phyloP scores from a whole-genome alignment of 371 early-diverging fungal species.

The Nematocida homosporus region DNA sequence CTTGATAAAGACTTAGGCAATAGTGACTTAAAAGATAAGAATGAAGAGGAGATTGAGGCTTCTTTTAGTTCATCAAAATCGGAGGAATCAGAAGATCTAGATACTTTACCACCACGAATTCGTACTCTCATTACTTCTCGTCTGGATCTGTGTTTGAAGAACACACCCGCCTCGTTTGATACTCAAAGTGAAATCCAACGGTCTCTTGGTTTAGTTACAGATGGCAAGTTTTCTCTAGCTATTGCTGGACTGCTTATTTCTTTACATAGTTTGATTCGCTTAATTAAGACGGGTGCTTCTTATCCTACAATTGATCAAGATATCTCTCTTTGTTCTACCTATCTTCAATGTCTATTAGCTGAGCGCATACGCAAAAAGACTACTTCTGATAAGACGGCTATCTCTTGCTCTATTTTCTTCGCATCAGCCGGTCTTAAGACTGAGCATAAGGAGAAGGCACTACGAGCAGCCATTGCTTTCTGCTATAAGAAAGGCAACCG shows the following conservation, averaged over 20 bases:
- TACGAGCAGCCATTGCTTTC: slow-evolving; percentile 26
- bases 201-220: background rate
- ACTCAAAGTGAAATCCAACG: slow-evolving; percentile 3
- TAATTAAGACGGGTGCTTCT: background rate
- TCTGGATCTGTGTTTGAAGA: slow-evolving; percentile 5
- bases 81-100: no score
- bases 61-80: no score
- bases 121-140: slow-evolving; percentile 1
- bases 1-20: no score
- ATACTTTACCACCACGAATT: background rate
- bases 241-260: slow-evolving; percentile 4
- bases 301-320: background rate
- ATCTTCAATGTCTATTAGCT: slow-evolving; percentile 55
- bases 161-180: background rate
- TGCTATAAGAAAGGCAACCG: slow-evolving; percentile 62
- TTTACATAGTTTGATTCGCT: slow-evolving; percentile 1
- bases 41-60: no score
- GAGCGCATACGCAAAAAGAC: slow-evolving; percentile 57
- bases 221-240: slow-evolving; percentile 9
- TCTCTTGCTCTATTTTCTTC: slow-evolving; percentile 59
- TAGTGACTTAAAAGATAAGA: no score
- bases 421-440: slow-evolving; percentile 42
- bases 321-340: slow-evolving; percentile 44
- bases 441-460: slow-evolving; percentile 48
- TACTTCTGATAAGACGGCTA: slow-evolving; percentile 29